A percentile compares a stretch with the other conserved stretches of the same genome.
Evolutionary conservation across 1,284 basidiomycete genomes (phyloP).

Genomic region (Ustilago bromivora): DNA sequence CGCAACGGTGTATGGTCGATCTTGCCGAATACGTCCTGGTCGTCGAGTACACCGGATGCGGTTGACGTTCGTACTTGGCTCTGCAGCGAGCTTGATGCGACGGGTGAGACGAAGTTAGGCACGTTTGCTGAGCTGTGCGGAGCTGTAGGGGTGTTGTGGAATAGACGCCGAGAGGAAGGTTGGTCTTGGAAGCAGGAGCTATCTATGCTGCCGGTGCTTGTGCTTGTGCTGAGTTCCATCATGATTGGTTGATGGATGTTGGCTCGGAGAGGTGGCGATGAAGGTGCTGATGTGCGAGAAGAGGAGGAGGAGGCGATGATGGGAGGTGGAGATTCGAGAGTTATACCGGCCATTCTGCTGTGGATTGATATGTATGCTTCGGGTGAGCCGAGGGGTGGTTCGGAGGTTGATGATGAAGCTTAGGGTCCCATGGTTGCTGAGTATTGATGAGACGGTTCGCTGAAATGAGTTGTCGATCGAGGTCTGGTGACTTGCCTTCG

Average conservation of each 20-base stretch:
- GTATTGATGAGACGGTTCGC: background rate
- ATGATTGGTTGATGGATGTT: slow-evolving; percentile 22
- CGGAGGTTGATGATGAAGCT: background rate
- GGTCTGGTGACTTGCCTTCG: background rate
- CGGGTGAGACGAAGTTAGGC: slow-evolving; percentile 22
- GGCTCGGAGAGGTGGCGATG: slow-evolving; percentile 12
- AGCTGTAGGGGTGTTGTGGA: slow-evolving; percentile 38
- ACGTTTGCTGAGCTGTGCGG: background rate
- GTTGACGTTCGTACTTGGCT: slow-evolving; percentile 28
- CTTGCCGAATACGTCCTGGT: slow-evolving; percentile 44
- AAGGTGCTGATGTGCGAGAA: slow-evolving; percentile 4
- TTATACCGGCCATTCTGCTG: slow-evolving; percentile 5
- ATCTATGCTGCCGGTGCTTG: slow-evolving; percentile 34
- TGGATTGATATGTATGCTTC: slow-evolving; percentile 1
- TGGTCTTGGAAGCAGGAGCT: slow-evolving; percentile 18
- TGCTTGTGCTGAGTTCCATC: slow-evolving; percentile 28
- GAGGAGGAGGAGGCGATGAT: slow-evolving; percentile 19
- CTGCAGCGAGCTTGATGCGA: background rate
- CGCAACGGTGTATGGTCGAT: slow-evolving; percentile 45
- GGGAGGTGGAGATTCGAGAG: slow-evolving; percentile 29
- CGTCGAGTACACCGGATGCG: background rate
- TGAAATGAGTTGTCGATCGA: background rate
- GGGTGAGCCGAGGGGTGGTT: slow-evolving; percentile 1
- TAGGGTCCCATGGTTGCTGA: background rate
- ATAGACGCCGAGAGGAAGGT: slow-evolving; percentile 38